These are phyloP conservation scores for Cutaneotrichosporon cavernicola DNA, from an alignment of 1,284 basidiomycete species.

Conservation along the genomic window DNA sequence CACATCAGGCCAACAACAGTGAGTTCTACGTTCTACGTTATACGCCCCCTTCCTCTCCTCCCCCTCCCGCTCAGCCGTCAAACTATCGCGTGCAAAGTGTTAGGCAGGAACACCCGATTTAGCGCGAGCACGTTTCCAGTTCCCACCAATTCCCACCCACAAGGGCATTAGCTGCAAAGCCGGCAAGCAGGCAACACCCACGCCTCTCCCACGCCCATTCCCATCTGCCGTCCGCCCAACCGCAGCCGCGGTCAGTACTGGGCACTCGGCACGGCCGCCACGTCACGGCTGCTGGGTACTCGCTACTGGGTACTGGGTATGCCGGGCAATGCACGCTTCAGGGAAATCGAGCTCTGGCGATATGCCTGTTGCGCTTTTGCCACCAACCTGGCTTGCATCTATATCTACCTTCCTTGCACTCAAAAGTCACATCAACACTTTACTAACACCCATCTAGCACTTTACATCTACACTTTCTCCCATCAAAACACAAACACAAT, in stretches of 20 bases:
- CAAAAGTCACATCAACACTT: background rate
- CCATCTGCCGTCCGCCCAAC: no score
- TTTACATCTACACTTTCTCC: background rate
- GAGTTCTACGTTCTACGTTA: no score
- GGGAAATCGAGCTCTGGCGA: background rate
- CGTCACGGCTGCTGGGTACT: no score
- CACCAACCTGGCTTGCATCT: background rate
- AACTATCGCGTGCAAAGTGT: no score
- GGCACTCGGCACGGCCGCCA: no score
- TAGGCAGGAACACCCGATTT: no score
- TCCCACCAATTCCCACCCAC: background rate
- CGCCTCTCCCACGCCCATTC: background rate
- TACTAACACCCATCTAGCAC: conserved; percentile 1
- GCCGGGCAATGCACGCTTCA: background rate
- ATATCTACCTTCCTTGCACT: conserved; percentile 7
- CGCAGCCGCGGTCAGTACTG: no score
- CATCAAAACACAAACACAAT: no score
- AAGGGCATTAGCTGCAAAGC: background rate
- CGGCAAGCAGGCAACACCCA: background rate
- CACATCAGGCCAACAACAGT: background rate
- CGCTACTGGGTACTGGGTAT: no score
- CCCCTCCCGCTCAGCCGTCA: no score
- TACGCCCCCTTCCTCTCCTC: no score
- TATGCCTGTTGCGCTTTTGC: background rate
- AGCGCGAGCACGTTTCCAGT: conserved; percentile 1